Evolutionary conservation across 257 asterid genomes (phyloP).

Genomic region (Fraxinus anomala): DNA sequence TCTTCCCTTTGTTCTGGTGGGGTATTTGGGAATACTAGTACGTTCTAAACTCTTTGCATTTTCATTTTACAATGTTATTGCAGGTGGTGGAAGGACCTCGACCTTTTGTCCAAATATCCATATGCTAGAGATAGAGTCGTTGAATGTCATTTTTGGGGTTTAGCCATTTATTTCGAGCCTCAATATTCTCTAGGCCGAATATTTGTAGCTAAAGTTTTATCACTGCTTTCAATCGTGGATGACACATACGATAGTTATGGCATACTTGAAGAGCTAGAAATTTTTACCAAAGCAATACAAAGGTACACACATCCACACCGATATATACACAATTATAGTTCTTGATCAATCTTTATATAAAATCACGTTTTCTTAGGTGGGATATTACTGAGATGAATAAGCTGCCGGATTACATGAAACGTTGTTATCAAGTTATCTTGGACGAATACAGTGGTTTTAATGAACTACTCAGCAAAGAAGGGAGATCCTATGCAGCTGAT

Average conservation of each 20-base stretch:
- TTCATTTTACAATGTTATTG: background rate
- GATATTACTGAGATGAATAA: constrained; percentile 22
- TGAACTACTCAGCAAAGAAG: constrained; percentile 26
- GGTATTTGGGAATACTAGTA: too few species aligned
- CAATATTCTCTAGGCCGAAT: constrained; percentile 18
- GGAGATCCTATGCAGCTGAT: constrained; percentile 21
- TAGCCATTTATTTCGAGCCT: constrained; percentile 24
- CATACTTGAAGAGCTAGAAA: constrained; percentile 29
- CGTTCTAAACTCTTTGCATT: background rate
- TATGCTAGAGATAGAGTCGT: constrained; percentile 29
- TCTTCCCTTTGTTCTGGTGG: background rate
- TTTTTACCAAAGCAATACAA: constrained; percentile 27
- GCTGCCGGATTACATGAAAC: constrained; percentile 42
- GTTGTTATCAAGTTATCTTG: constrained; percentile 30
- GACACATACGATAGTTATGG: constrained; percentile 39
- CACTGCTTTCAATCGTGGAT: constrained; percentile 17
- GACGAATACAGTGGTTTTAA: constrained; percentile 22
- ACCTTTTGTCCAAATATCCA: constrained; percentile 27
- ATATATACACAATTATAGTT: too few species aligned
- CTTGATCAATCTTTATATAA: background rate
- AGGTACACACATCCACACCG: constrained; percentile 22
- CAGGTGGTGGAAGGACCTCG: constrained; percentile 47
- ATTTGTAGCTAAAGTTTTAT: constrained; percentile 15
- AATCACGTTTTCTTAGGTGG: constrained; percentile 39
- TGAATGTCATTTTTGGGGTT: constrained; percentile 33